Evolutionary conservation across 495 filamentous ascomycete species (phyloP).

Genomic region (Xylaria scruposa): DNA sequence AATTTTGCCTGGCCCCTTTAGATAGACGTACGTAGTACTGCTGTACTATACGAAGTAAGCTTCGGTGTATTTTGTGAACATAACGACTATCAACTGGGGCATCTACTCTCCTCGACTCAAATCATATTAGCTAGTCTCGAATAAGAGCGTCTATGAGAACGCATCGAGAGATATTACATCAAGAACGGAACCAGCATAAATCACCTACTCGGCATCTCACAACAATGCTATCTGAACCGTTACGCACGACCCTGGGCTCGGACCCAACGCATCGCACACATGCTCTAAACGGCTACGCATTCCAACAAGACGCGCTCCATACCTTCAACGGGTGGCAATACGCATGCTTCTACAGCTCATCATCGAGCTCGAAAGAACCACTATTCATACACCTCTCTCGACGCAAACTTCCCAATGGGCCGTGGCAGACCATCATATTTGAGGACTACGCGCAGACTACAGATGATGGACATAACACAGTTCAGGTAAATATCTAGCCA

Average conservation of each 20-base stretch:
- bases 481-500: slow-evolving; percentile 42
- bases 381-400: slow-evolving; percentile 53
- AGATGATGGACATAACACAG: slow-evolving; percentile 58
- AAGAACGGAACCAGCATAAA: not conserved
- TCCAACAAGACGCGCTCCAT: slow-evolving; percentile 51
- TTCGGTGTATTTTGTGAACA: not conserved
- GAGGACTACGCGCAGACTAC: slow-evolving; percentile 56
- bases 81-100: not conserved
- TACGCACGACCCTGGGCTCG: slow-evolving; percentile 36
- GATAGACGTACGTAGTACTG: not conserved
- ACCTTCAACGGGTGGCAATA: slow-evolving; percentile 54
- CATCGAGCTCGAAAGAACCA: slow-evolving; percentile 39
- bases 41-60: not conserved
- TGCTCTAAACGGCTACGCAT: slow-evolving; percentile 51
- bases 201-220: not conserved
- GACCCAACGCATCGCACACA: slow-evolving; percentile 47
- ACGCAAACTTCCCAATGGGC: slow-evolving; percentile 42
- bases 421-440: slow-evolving; percentile 53
- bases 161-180: not conserved
- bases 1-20: not conserved
- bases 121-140: not conserved
- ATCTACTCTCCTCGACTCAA: not conserved
- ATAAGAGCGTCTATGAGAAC: not conserved
- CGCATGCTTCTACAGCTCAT: slow-evolving; percentile 49
- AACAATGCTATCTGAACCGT: slow-evolving; percentile 14